phyloP scores from a whole-genome alignment of 1,139 yeast species.

The Taphrina communis region DNA sequence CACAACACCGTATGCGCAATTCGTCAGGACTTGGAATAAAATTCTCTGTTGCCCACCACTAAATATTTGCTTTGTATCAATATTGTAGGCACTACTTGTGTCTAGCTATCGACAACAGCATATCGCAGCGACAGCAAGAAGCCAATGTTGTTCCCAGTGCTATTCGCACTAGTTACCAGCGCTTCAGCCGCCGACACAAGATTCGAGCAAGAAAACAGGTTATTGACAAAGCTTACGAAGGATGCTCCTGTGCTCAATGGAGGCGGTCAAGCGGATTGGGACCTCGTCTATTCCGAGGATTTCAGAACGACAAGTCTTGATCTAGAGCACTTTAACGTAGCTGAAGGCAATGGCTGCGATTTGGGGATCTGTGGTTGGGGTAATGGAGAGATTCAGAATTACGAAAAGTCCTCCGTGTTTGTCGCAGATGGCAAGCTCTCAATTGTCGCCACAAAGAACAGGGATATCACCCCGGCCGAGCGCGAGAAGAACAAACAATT shows the following conservation, averaged over 20 bases:
- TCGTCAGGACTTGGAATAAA: background rate
- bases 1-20: conserved; percentile 2
- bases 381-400: conserved; percentile 13
- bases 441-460: conserved; percentile 3
- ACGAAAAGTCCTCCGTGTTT: background rate
- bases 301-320: conserved; percentile 4
- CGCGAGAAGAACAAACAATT: conserved; percentile 17
- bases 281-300: conserved; percentile 13
- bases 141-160: background rate
- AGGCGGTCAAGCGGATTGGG: background rate
- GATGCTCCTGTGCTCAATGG: conserved; percentile 1
- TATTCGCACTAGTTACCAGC: background rate
- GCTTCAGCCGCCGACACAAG: background rate
- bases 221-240: background rate
- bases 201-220: background rate
- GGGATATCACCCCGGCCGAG: conserved; percentile 5
- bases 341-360: conserved; percentile 5
- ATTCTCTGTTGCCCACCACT: background rate
- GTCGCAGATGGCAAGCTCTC: conserved; percentile 11
- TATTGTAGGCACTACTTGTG: no score
- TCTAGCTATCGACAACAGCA: no score
- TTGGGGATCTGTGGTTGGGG: conserved; percentile 15
- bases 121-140: no score
- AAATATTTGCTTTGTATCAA: no score
- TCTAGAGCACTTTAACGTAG: background rate